phyloP scores from a whole-genome alignment of 2,329 filamentous ascomycete genomes.

The Talaromyces sp. region DNA sequence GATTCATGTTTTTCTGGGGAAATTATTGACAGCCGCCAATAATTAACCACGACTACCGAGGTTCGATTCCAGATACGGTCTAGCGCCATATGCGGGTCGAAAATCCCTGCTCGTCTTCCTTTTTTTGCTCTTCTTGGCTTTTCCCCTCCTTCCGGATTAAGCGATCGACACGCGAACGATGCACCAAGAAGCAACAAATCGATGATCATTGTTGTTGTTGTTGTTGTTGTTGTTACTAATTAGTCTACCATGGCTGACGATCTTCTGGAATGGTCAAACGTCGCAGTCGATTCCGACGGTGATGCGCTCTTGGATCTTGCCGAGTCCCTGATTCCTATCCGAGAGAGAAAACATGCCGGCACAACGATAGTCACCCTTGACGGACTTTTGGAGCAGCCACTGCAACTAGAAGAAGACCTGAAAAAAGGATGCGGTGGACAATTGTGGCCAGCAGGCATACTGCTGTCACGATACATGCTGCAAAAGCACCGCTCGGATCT shows the following conservation, averaged over 20 bases:
- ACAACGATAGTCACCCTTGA: constrained; percentile 62
- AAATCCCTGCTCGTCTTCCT: neutral
- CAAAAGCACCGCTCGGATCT: constrained; percentile 64
- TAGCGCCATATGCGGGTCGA: neutral
- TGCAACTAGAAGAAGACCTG: constrained; percentile 80
- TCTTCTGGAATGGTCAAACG: neutral
- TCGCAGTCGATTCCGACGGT: neutral
- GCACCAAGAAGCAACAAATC: neutral
- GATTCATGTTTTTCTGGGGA: neutral
- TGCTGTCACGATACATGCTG: constrained; percentile 81
- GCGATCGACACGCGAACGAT: constrained; percentile 1
- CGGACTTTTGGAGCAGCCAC: constrained; percentile 63
- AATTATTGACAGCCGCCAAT: neutral
- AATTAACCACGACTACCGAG: no score
- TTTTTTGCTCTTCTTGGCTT: neutral
- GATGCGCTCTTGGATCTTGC: constrained; percentile 41
- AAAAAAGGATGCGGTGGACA: constrained; percentile 86
- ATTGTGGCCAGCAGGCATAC: constrained; percentile 90
- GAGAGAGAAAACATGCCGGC: constrained; percentile 48
- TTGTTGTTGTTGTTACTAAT: neutral
- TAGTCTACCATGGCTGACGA: neutral
- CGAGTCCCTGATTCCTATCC: constrained; percentile 54
- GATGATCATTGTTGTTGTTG: neutral
- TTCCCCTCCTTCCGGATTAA: neutral
- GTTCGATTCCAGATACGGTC: neutral